Evolutionary conservation across 352 stramenopile genomes (phyloP), one percentile per base, ranked within the genome.

Genomic region (Pythium sp.): DNA sequence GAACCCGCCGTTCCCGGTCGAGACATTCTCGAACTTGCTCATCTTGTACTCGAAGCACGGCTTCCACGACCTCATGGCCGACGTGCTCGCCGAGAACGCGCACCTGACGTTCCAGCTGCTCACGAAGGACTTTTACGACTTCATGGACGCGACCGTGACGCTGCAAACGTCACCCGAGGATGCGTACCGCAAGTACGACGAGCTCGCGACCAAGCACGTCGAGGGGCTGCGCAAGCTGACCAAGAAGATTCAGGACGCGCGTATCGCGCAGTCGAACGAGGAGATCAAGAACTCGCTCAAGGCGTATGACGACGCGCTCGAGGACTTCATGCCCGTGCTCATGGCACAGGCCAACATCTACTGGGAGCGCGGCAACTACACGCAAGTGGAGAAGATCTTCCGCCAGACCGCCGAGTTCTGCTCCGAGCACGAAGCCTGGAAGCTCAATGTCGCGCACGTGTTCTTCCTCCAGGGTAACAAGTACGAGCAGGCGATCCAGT

Each of bases 291-390:
- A 80, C 38, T 87, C 82, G 8, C 76, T 97, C 36, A 96, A 98
- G 73, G 90, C 97, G 28, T 98, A 98, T 75, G 93, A 99, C 67
- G 84, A 96, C 32, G 92, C 91, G 22, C 83, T 99, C 32, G 93
- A 99, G 62, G 80, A 90, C 18, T 99, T 98, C 53, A 97, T 99
- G 77, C 93, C 96, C n/a, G 90, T 98, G 64, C 76, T 99, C 22
- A 98, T 98, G 95, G 91, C 94, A n/a, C 92, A 98, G 70, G 94
- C 92, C 8, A 92, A 95, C 56, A 96, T 99, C 28, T 98, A 98
- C 73, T 99, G 97, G 97, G 96, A 99, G 49, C 86, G 91, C 58
- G 92, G 97, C 65, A 98, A 99, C 73, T 99, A 98, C 76, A 81
- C 80, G n/a, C 95, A 97, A 78, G 95, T 98, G 5, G 94, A 99